phyloP scores from a whole-genome alignment of 495 filamentous ascomycete genomes.

The Extremus antarcticus region DNA sequence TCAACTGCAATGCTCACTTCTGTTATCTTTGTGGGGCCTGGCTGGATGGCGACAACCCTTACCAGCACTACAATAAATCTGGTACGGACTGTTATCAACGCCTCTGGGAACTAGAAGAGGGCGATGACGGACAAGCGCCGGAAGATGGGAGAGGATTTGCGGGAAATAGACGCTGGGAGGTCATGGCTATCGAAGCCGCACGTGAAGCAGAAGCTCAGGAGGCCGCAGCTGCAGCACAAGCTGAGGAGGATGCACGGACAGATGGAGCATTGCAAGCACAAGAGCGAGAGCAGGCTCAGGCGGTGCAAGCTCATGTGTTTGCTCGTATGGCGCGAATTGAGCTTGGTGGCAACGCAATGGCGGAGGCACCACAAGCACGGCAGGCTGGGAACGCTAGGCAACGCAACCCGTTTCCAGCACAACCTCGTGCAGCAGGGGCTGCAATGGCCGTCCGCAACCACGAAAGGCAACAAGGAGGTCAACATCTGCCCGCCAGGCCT shows the following conservation, averaged over 20 bases:
- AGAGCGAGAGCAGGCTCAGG: not conserved
- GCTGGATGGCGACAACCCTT: constrained; percentile 72
- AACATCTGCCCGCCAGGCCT: not conserved
- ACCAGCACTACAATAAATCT: constrained; percentile 70
- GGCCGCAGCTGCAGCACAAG: constrained; percentile 11
- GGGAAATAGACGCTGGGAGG: constrained; percentile 31
- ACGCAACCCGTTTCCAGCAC: constrained; percentile 10
- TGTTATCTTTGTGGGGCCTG: constrained; percentile 90
- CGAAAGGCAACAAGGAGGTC: constrained; percentile 5
- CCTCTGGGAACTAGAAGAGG: constrained; percentile 79
- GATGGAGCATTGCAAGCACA: not conserved
- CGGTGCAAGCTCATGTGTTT: not conserved
- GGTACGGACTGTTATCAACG: constrained; percentile 63
- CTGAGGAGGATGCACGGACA: constrained; percentile 3
- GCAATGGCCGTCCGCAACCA: constrained; percentile 11
- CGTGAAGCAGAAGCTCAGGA: constrained; percentile 10
- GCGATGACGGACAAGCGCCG: constrained; percentile 57
- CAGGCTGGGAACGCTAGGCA: not conserved
- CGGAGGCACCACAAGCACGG: not conserved
- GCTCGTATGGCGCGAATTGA: constrained; percentile 5
- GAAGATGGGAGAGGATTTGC: constrained; percentile 34
- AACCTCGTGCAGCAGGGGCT: constrained; percentile 2
- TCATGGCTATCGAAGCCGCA: constrained; percentile 16
- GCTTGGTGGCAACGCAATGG: constrained; percentile 1
- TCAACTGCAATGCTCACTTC: constrained; percentile 80